These are phyloP conservation scores for Maudiozyma bulderi DNA, from an alignment of 805 yeast genomes.

Conservation along the genomic window DNA sequence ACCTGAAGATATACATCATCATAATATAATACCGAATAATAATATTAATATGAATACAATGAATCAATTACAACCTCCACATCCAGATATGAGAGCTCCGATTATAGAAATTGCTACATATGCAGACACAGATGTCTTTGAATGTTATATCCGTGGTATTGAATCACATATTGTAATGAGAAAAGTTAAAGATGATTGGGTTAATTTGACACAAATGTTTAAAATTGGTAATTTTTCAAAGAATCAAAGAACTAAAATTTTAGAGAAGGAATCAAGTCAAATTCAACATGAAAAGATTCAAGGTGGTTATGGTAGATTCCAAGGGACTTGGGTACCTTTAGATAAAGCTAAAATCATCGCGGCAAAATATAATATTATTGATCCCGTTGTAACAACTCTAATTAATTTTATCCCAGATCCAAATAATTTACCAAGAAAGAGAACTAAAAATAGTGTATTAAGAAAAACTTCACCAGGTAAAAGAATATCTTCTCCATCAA, in stretches of 20 bases:
- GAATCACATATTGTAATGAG: constrained; percentile 50
- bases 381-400: constrained; percentile 41
- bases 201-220: constrained; percentile 74
- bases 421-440: constrained; percentile 35
- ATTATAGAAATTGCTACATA: constrained; percentile 36
- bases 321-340: constrained; percentile 80
- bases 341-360: constrained; percentile 53
- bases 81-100: constrained; percentile 7
- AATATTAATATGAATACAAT: background rate
- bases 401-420: constrained; percentile 44
- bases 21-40: background rate
- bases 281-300: constrained; percentile 71
- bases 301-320: constrained; percentile 79
- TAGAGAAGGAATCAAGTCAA: constrained; percentile 65
- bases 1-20: background rate
- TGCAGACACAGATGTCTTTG: constrained; percentile 45
- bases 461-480: constrained; percentile 27
- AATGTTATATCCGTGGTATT: constrained; percentile 51
- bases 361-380: constrained; percentile 41
- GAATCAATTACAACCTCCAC: background rate
- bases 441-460: constrained; percentile 30
- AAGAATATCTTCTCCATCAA: constrained; percentile 27
- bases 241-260: constrained; percentile 65
- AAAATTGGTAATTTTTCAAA: constrained; percentile 72
- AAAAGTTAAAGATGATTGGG: constrained; percentile 86